Percentiles rank a stretch among this genome's conserved stretches.
Conservation (phyloP, 2,329 filamentous ascomycete genomes). For the Tolypocladium inflatum region DNA sequence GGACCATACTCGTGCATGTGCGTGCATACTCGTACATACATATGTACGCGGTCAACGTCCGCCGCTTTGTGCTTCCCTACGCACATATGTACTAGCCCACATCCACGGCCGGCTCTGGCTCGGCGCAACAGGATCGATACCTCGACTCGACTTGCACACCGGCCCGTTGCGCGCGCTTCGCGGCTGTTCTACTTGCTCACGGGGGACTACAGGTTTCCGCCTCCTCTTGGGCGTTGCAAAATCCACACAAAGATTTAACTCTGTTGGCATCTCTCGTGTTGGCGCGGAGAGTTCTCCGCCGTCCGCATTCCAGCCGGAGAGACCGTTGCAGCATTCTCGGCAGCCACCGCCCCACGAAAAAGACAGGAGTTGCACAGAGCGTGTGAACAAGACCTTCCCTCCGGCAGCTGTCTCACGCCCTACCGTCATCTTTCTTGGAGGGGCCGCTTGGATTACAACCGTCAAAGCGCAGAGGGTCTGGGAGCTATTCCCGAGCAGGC, state of each 20-base stretch:
- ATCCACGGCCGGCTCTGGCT: background rate
- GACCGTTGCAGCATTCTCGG: background rate
- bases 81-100: constrained; percentile 2
- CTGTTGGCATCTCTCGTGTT: background rate
- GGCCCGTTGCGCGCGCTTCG: background rate
- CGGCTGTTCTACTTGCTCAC: background rate
- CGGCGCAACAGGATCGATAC: background rate
- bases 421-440: background rate
- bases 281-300: background rate
- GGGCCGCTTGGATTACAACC: background rate
- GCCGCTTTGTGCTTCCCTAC: background rate
- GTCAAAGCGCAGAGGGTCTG: background rate
- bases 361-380: background rate
- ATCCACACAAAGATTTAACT: background rate
- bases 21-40: constrained; percentile 2
- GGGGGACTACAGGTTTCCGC: background rate
- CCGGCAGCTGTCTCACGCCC: background rate
- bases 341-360: background rate
- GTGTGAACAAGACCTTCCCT: background rate
- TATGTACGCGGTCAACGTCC: constrained; percentile 3
- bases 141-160: background rate
- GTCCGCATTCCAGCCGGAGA: background rate
- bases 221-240: background rate
- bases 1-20: constrained; percentile 2
- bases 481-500: background rate